phyloP scores from a whole-genome alignment of 2,329 filamentous ascomycete genomes.

The Ophiocordyceps polyrhachis-furcata region DNA sequence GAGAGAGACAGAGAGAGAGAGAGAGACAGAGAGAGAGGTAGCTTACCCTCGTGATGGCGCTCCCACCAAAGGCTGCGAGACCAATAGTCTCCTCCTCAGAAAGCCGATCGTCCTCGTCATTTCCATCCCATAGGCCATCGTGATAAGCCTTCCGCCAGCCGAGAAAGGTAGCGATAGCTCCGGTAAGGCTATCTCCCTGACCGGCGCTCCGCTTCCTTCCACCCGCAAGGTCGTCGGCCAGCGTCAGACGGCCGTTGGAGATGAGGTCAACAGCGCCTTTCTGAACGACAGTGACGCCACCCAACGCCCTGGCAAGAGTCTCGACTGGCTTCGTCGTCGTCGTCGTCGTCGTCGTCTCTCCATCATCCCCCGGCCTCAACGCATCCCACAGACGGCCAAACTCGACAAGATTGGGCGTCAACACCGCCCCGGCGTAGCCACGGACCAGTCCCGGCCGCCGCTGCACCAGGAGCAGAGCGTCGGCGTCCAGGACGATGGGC shows the following conservation, averaged over 20 bases:
- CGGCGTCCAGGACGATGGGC: conserved; percentile 80
- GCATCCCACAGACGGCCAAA: conserved; percentile 67
- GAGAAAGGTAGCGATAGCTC: conserved; percentile 70
- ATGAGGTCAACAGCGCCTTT: conserved; percentile 75
- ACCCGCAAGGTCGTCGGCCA: conserved; percentile 59
- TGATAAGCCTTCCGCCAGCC: conserved; percentile 79
- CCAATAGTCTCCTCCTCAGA: conserved; percentile 44
- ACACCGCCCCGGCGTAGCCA: conserved; percentile 66
- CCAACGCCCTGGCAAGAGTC: conserved; percentile 53
- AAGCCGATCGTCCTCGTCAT: conserved; percentile 26
- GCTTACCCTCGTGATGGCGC: conserved; percentile 59
- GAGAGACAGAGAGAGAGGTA: no score
- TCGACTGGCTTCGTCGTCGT: conserved; percentile 23
- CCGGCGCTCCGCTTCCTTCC: conserved; percentile 82
- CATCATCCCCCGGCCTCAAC: conserved; percentile 35
- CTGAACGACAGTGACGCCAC: conserved; percentile 78
- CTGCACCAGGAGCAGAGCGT: conserved; percentile 65
- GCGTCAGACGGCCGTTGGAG: conserved; percentile 58
- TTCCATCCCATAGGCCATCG: conserved; percentile 55
- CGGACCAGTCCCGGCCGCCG: conserved; percentile 56
- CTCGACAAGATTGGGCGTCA: conserved; percentile 92
- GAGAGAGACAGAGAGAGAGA: no score
- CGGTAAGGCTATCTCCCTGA: conserved; percentile 89
- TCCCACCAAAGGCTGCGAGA: conserved; percentile 71
- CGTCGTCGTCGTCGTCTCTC: conserved; percentile 16